These are phyloP conservation scores for Fraxinus nigra DNA, from an alignment of 305 asterid species.

Conservation along the genomic window DNA sequence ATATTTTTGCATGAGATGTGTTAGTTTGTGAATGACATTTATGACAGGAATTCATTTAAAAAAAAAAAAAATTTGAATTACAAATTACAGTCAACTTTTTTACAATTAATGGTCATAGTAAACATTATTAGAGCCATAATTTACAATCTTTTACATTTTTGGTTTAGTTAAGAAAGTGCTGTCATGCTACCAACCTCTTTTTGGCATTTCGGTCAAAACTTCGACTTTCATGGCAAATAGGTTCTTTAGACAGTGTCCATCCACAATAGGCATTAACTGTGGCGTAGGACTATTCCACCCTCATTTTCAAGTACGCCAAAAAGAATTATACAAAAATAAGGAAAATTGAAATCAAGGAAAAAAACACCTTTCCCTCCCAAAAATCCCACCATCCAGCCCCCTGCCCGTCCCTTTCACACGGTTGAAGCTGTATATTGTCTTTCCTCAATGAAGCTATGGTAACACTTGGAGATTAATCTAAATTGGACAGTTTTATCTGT, in stretches of 20 bases:
- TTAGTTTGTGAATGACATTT: neutral
- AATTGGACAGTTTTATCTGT: neutral
- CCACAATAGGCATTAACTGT: neutral
- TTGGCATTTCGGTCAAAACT: neutral
- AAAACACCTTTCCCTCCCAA: neutral
- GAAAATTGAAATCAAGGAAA: neutral
- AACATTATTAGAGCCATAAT: neutral
- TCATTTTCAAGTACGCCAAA: neutral
- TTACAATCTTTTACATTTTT: slow-evolving; percentile 1
- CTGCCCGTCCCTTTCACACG: neutral
- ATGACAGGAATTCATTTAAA: neutral
- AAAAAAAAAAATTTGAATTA: neutral
- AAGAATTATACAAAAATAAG: neutral
- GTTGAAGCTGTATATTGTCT: neutral
- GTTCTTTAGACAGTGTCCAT: neutral
- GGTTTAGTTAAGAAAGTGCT: neutral
- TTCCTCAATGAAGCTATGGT: neutral
- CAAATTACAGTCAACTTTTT: neutral
- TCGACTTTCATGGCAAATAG: neutral
- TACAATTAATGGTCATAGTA: neutral
- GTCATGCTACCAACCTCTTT: neutral
- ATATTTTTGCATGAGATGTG: neutral
- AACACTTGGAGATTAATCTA: neutral
- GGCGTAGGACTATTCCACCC: neutral
- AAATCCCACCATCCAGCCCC: neutral